Base-by-base conservation (phyloP, 1,284 basidiomycete species). In the Entoloma clypeatum region DNA sequence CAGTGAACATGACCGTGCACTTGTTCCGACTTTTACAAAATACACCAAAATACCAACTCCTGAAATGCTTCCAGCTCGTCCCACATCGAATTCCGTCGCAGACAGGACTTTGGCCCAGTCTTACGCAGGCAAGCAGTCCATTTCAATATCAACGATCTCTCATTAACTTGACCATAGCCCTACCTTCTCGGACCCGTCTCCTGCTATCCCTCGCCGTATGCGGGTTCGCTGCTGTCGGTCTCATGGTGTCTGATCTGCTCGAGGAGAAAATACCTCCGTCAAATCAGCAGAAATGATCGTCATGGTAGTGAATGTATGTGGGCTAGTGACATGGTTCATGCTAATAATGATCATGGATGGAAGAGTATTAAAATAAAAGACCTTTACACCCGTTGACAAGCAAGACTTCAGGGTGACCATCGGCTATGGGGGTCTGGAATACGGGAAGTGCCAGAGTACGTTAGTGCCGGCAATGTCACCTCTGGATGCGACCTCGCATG, bases 121-220 rank as follows among this genome's bases (percentile, higher is more conserved):
- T 14, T 74, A 71, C 57, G 58, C 64, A 56, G 65, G 72, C 64
- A 50, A 48, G 51, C 30, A 43, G 9, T 45, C 7, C 41, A 38
- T 28, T 23, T 28, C 16, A 17, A 37, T 11, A 17, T 7, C 17
- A 9, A 13, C 23, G 14, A 22, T 10, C 19, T 33, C 39, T 53
- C n/a, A 25, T 16, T 14, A 27, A 16, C 18, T 14, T 27, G 33
- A 21, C 31, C 48, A 25, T 49, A 84, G 81, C 71, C 17, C 65
- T 85, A 24, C 78, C 82, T 16, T 62, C 80, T 5, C 65, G 67
- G 30, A 79, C 79, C 18, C 75, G 81, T 19, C 64, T 82, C n/a
- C 64, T 62, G 38, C 55, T 84, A 32, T 81, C 81, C 7, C 60
- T 81, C 36, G 74, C 64, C 2, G 53, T 77, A 26, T 81, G 76